These are phyloP conservation scores for Fraxinus dipetala DNA, from an alignment of 305 asterid genomes.

Conservation along the genomic window DNA sequence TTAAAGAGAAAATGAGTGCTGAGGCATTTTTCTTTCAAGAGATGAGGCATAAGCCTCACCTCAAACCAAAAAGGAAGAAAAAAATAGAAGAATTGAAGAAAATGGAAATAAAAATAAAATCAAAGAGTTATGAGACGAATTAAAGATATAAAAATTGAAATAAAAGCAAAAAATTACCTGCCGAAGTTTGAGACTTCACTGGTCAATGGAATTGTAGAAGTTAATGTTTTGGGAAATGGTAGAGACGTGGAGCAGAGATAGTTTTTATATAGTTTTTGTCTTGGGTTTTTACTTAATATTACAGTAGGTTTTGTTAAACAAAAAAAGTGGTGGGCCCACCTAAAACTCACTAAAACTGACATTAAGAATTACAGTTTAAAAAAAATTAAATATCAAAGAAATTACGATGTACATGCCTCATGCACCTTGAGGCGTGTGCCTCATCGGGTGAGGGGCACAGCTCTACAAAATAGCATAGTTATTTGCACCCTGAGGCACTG, in stretches of 20 bases:
- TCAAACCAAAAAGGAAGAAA: not conserved
- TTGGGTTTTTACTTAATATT: not conserved
- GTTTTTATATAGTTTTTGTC: not conserved
- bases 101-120: too few species aligned
- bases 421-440: not conserved
- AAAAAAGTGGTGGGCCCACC: not conserved
- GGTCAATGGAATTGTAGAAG: not conserved
- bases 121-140: not conserved
- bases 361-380: not conserved
- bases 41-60: not conserved
- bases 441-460: not conserved
- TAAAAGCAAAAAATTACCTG: not conserved
- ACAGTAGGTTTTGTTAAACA: not conserved
- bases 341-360: not conserved
- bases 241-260: not conserved
- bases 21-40: not conserved
- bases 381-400: not conserved
- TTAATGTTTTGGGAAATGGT: not conserved
- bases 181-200: not conserved
- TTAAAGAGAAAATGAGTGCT: not conserved
- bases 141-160: not conserved
- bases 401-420: not conserved
- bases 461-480: not conserved
- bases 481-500: not conserved
- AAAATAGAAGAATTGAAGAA: not conserved